A percentile compares a stretch with the other conserved stretches of the same genome.
Conservation (phyloP, 495 filamentous ascomycete genomes). For the Xylaria sp. region DNA sequence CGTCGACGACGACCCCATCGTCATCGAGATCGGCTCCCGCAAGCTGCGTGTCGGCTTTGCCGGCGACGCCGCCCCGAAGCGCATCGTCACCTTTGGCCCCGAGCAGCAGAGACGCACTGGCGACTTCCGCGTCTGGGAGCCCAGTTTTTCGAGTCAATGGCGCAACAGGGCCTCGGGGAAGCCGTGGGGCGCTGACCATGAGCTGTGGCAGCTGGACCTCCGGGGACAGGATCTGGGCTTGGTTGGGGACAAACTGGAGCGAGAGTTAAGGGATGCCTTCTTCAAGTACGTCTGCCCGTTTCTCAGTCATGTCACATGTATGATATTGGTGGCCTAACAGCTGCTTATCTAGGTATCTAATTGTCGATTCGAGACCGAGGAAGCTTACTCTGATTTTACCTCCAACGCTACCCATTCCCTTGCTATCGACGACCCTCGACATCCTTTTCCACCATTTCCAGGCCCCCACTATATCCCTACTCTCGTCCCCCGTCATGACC, state of each 20-base stretch:
- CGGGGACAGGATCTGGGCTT: slow-evolving; percentile 75
- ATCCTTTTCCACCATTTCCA: slow-evolving; percentile 82
- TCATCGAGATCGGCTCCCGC: slow-evolving; percentile 83
- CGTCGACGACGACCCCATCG: slow-evolving; percentile 80
- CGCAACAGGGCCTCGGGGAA: slow-evolving; percentile 50
- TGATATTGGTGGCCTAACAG: slow-evolving; percentile 26
- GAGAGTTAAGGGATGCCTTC: slow-evolving; percentile 82
- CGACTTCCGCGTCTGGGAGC: slow-evolving; percentile 77
- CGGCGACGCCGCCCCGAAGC: slow-evolving; percentile 77
- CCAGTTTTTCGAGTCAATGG: slow-evolving; percentile 57
- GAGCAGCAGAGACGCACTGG: slow-evolving; percentile 77
- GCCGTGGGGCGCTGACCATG: slow-evolving; percentile 74
- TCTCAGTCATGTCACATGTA: neutral
- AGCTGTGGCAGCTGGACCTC: slow-evolving; percentile 83
- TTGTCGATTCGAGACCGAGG: slow-evolving; percentile 78
- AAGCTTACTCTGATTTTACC: slow-evolving; percentile 75
- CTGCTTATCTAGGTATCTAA: slow-evolving; percentile 64
- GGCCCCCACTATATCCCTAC: slow-evolving; percentile 78
- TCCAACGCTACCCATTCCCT: slow-evolving; percentile 75
- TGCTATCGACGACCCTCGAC: slow-evolving; percentile 76
- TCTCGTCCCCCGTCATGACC: slow-evolving; percentile 74
- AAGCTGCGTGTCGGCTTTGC: slow-evolving; percentile 85
- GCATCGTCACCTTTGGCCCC: slow-evolving; percentile 72
- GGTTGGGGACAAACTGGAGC: slow-evolving; percentile 87
- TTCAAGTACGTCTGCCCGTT: slow-evolving; percentile 61